Base-by-base conservation (phyloP, 306 rosid genomes). In the Coriaria nepalensis region DNA sequence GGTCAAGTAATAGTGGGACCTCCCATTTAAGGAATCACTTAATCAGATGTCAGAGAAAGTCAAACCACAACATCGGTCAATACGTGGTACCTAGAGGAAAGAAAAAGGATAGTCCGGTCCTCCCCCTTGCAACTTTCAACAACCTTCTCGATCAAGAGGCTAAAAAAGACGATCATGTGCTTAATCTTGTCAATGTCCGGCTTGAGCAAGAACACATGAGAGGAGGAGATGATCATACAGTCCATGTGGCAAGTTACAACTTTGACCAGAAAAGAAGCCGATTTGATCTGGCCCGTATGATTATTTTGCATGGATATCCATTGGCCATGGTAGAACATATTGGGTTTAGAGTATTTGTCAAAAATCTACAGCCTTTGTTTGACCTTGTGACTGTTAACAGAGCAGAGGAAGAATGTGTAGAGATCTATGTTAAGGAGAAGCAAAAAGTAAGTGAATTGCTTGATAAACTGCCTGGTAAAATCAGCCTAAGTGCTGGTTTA, bases 11-110 rank as follows among this genome's bases (percentile, higher is more conserved):
- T 40, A 92, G 98, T 53, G 96, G 98, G 64, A 92, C 96, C 48
- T 92, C 98, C n/a, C 98, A 92, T 78, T 64, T 92, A 66, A 79
- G 98, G 71, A 92, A 92, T 67, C 98, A 92, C 69, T 80, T 92
- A 48, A 72, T 80, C 59, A 73, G 98, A 78, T 92, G 98, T 60
- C 96, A 86, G 69, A 82, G 93, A 72, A 75, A 94, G 66, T 64
- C 87, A 49, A 64, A 60, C 60, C 73, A 79, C 73, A 86, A 86
- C 49, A 45, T 81, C 56, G 56, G 82, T 63, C 94, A 77, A 39
- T 73, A 68, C 47, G 66, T 68, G 62, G 12, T 84, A 14, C 50
- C 85, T 7, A 85, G 96, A 63, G 96, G 79, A 61, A 92, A 92
- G 88, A 78, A 85, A 54, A 85, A 86, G 81, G 93, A 82, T 61